phyloP scores from a whole-genome alignment of 2,329 filamentous ascomycete species.

The Kalmusia sp. region DNA sequence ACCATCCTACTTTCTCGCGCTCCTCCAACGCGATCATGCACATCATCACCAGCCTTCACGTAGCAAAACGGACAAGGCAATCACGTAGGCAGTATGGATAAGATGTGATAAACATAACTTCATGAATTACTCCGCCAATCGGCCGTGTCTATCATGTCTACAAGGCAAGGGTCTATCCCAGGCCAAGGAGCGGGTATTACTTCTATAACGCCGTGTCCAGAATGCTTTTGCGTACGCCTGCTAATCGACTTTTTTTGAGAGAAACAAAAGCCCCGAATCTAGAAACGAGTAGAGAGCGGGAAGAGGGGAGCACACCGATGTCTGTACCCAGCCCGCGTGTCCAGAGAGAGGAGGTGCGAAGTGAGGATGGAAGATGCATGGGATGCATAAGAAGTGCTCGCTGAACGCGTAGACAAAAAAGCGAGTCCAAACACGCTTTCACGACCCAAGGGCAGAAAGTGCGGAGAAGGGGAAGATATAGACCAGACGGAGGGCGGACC shows the following conservation, averaged over 20 bases:
- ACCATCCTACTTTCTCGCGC: too few relatives aligned
- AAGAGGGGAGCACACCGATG: too few relatives aligned
- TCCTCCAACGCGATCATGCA: too few relatives aligned
- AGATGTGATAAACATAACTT: constrained; percentile 4
- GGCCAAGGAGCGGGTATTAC: constrained; percentile 2
- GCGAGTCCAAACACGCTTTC: too few relatives aligned
- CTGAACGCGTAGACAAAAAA: neutral
- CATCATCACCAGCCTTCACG: too few relatives aligned
- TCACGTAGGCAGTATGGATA: too few relatives aligned
- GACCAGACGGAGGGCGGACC: neutral
- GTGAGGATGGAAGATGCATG: neutral
- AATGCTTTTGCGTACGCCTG: neutral
- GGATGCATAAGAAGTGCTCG: neutral
- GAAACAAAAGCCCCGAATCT: neutral
- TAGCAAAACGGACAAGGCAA: too few relatives aligned
- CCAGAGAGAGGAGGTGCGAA: too few relatives aligned
- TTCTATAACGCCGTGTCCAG: neutral
- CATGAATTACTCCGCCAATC: constrained; percentile 5
- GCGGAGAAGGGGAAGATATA: too few relatives aligned
- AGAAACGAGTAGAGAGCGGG: too few relatives aligned
- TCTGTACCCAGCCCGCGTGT: too few relatives aligned
- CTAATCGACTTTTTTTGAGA: neutral
- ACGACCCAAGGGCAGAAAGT: too few relatives aligned
- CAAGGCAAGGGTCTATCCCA: neutral
- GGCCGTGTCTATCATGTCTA: constrained; percentile 2